Conservation (phyloP, 1,139 yeast genomes). For the Candida sanyaensis region DNA sequence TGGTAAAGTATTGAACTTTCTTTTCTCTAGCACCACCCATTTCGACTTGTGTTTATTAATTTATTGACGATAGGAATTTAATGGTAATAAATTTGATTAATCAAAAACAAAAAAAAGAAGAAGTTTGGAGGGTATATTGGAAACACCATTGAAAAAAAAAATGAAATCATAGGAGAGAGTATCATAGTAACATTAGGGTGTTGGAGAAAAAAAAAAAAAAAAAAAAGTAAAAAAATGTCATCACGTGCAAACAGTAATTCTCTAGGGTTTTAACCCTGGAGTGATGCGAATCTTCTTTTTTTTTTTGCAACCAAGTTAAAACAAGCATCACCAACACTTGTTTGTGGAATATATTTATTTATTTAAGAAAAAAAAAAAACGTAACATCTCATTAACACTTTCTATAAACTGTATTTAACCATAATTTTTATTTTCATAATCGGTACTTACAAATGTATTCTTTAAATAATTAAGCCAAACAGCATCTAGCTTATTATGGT, state of each 20-base stretch:
- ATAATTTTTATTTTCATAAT: conserved; percentile 54
- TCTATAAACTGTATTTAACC: conserved; percentile 17
- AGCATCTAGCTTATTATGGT: conserved; percentile 21
- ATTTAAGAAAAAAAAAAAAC: no score
- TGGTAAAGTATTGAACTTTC: conserved; percentile 92
- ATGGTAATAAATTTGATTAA: conserved; percentile 46
- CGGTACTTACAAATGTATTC: conserved; percentile 63
- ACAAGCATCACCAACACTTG: neutral
- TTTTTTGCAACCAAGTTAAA: conserved; percentile 4
- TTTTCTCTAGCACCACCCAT: conserved; percentile 99
- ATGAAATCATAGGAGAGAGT: neutral
- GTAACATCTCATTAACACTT: no score
- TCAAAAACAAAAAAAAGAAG: conserved; percentile 6
- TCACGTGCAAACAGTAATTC: neutral
- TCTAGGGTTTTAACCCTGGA: conserved; percentile 5
- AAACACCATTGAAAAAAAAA: conserved; percentile 2
- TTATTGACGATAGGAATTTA: conserved; percentile 89
- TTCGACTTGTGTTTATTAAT: conserved; percentile 64
- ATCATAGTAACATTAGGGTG: neutral
- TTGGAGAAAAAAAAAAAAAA: neutral
- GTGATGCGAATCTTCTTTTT: neutral
- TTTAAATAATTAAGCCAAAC: conserved; percentile 48
- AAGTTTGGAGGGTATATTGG: neutral
- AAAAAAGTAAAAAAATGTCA: neutral
- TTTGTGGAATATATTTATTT: no score